phyloP scores from a whole-genome alignment of 495 filamentous ascomycete species.

The Podospora tetraspora region DNA sequence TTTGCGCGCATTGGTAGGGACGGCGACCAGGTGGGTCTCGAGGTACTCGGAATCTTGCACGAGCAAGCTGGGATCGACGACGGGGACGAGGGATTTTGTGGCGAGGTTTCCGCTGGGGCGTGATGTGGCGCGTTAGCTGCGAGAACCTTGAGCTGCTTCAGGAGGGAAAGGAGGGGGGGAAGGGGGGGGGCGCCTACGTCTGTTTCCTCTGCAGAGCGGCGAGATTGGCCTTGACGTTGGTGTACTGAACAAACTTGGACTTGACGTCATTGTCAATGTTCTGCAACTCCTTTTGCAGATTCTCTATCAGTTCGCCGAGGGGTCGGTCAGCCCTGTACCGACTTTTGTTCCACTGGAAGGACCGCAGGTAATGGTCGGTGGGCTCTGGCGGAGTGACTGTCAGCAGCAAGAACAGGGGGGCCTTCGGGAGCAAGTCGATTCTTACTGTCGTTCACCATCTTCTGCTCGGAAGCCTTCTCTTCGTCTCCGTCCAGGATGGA shows the following conservation, averaged over 20 bases:
- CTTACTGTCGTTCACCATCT: slow-evolving; percentile 94
- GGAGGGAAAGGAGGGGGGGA: background rate
- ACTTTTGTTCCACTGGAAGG: slow-evolving; percentile 92
- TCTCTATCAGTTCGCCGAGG: slow-evolving; percentile 76
- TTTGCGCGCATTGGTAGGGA: slow-evolving; percentile 70
- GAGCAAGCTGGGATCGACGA: slow-evolving; percentile 72
- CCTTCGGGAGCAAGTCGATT: background rate
- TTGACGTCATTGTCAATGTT: slow-evolving; percentile 94
- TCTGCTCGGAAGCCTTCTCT: slow-evolving; percentile 75
- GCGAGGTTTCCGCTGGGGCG: slow-evolving; percentile 76
- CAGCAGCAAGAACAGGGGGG: slow-evolving; percentile 6
- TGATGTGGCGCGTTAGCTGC: slow-evolving; percentile 8
- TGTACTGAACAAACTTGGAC: slow-evolving; percentile 87
- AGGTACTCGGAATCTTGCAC: slow-evolving; percentile 92
- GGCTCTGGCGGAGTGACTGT: slow-evolving; percentile 55
- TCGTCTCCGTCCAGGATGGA: slow-evolving; percentile 77
- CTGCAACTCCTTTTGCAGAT: slow-evolving; percentile 79
- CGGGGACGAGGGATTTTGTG: slow-evolving; percentile 82
- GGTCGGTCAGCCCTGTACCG: slow-evolving; percentile 92
- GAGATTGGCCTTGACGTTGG: slow-evolving; percentile 75
- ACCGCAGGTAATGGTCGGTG: slow-evolving; percentile 83
- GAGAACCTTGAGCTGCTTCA: background rate
- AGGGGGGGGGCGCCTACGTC: slow-evolving; percentile 43
- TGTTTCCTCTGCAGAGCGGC: slow-evolving; percentile 77
- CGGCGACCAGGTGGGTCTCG: slow-evolving; percentile 86